Conservation (phyloP, 208 protist genomes). For the Leishmania martiniquensis region DNA sequence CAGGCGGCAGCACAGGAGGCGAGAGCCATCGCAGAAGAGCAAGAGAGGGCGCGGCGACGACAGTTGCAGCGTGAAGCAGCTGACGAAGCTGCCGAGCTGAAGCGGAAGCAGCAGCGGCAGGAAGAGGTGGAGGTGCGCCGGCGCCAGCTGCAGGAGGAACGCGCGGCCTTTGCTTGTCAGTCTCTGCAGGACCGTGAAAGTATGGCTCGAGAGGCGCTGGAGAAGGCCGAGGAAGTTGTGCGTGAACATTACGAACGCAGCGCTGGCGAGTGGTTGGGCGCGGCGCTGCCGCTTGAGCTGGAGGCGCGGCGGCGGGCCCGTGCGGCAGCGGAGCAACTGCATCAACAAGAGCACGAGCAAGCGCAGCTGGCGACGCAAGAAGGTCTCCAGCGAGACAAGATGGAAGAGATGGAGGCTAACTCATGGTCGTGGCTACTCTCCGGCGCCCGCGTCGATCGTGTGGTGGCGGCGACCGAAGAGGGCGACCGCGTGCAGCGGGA, state of each 20-base stretch:
- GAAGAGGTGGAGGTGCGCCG: slow-evolving; percentile 5
- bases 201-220: slow-evolving; percentile 31
- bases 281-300: slow-evolving; percentile 13
- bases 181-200: slow-evolving; percentile 20
- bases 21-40: background rate
- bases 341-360: background rate
- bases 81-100: background rate
- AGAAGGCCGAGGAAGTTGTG: slow-evolving; percentile 22
- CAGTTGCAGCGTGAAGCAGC: slow-evolving; percentile 9
- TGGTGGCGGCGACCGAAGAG: slow-evolving; percentile 34
- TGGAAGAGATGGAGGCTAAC: slow-evolving; percentile 19
- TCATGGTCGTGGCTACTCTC: slow-evolving; percentile 31
- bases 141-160: slow-evolving; percentile 19
- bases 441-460: slow-evolving; percentile 30
- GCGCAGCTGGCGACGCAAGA: slow-evolving; percentile 2
- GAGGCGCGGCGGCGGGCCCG: slow-evolving; percentile 2
- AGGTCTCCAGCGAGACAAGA: background rate
- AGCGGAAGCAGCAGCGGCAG: slow-evolving; percentile 6
- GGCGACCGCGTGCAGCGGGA: slow-evolving; percentile 42
- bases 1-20: background rate
- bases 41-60: slow-evolving; percentile 9
- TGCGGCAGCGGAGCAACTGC: slow-evolving; percentile 11
- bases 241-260: slow-evolving; percentile 25
- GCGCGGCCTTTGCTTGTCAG: slow-evolving; percentile 6
- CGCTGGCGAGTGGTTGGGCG: slow-evolving; percentile 19